These are phyloP conservation scores for Stylosanthes scabra DNA, from an alignment of 331 rosid genomes.

Conservation along the genomic window DNA sequence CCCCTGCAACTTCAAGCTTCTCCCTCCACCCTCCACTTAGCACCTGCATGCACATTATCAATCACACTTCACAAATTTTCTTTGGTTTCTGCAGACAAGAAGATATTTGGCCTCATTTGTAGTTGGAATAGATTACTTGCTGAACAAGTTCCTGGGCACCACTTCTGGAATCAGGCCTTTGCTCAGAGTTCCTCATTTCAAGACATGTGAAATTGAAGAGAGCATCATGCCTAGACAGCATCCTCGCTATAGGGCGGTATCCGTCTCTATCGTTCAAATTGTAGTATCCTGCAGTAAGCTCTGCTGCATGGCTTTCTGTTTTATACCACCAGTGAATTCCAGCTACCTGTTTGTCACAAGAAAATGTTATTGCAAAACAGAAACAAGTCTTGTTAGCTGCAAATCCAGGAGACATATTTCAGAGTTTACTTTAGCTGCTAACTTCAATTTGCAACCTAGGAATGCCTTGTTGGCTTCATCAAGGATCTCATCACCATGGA, in stretches of 20 bases:
- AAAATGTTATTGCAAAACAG: not conserved
- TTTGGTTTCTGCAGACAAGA: not conserved
- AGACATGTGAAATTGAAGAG: slow-evolving; percentile 78
- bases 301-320: slow-evolving; percentile 74
- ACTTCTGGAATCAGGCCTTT: slow-evolving; percentile 55
- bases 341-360: slow-evolving; percentile 61
- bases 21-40: slow-evolving; percentile 78
- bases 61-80: not conserved
- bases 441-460: slow-evolving; percentile 66
- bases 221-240: slow-evolving; percentile 71
- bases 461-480: slow-evolving; percentile 78
- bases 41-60: slow-evolving; percentile 50
- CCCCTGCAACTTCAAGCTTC: slow-evolving; percentile 82
- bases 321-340: slow-evolving; percentile 97
- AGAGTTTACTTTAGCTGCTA: slow-evolving; percentile 73
- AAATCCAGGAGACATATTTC: not conserved
- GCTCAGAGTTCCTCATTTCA: slow-evolving; percentile 85
- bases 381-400: not conserved
- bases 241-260: slow-evolving; percentile 79
- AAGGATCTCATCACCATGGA: slow-evolving; percentile 76
- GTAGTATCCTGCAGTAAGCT: slow-evolving; percentile 87
- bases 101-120: not conserved
- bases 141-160: slow-evolving; percentile 80
- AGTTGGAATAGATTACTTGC: slow-evolving; percentile 53
- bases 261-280: slow-evolving; percentile 74